Percentiles rank a stretch among this genome's conserved stretches.
phyloP scores from a whole-genome alignment of 1,284 basidiomycete genomes.

The Ganoderma lingzhi region DNA sequence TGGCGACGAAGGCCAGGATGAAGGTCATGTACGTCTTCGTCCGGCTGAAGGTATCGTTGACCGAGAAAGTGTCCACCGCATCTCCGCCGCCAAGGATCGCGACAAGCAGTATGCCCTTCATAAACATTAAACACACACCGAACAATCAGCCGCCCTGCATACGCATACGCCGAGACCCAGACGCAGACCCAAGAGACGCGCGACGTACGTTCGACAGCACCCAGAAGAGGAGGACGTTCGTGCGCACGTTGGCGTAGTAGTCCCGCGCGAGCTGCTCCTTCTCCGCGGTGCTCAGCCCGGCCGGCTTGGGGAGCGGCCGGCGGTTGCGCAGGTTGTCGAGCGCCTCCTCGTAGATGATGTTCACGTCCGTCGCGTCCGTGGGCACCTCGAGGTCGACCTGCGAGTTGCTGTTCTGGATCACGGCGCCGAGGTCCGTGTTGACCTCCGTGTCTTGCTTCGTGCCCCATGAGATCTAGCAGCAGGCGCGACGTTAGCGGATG shows the following conservation, averaged over 20 bases:
- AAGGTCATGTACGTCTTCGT: slow-evolving; percentile 83
- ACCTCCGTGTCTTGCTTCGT: slow-evolving; percentile 83
- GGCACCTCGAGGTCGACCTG: slow-evolving; percentile 92
- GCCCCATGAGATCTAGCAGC: slow-evolving; percentile 84
- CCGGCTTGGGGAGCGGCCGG: slow-evolving; percentile 56
- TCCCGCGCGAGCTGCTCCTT: slow-evolving; percentile 84
- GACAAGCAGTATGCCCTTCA: slow-evolving; percentile 76
- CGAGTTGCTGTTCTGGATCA: slow-evolving; percentile 79
- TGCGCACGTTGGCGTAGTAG: slow-evolving; percentile 91
- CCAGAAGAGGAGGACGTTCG: slow-evolving; percentile 90
- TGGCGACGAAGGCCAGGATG: slow-evolving; percentile 81
- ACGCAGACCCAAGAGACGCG: not conserved
- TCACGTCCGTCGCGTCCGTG: slow-evolving; percentile 87
- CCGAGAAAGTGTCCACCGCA: slow-evolving; percentile 69
- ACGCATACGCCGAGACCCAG: no score
- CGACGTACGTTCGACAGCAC: slow-evolving; percentile 80
- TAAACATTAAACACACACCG: not conserved
- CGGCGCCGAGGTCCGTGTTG: slow-evolving; percentile 82
- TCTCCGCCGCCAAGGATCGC: slow-evolving; percentile 77
- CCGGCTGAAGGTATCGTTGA: slow-evolving; percentile 56
- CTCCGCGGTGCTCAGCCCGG: slow-evolving; percentile 55
- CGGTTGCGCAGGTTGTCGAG: slow-evolving; percentile 82
- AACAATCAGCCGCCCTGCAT: not conserved
- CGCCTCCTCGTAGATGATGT: slow-evolving; percentile 90
- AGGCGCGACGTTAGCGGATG: slow-evolving; percentile 16